Evolutionary conservation across 192 early-diverging fungal genomes (phyloP).

Genomic region (Thoreauomyces humboldtii): DNA sequence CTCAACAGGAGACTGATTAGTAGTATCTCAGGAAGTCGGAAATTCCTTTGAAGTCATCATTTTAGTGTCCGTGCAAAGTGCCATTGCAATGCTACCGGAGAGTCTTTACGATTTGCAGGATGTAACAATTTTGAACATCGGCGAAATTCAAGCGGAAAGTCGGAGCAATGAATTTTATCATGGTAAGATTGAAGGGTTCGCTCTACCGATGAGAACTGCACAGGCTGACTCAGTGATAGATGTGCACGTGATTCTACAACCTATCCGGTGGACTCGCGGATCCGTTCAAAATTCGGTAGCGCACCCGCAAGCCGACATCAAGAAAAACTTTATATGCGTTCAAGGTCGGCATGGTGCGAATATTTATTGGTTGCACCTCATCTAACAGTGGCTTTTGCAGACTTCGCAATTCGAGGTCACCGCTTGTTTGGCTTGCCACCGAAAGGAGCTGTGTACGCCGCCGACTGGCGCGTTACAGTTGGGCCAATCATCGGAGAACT

Average conservation of each 20-base stretch:
- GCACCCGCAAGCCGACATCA: slow-evolving; percentile 11
- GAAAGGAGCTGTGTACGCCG: slow-evolving; percentile 61
- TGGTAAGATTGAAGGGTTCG: slow-evolving; percentile 38
- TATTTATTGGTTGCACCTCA: no score
- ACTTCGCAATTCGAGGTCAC: slow-evolving; percentile 44
- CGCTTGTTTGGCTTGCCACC: slow-evolving; percentile 70
- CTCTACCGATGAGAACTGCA: not conserved
- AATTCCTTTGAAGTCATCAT: slow-evolving; percentile 24
- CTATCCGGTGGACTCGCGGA: slow-evolving; percentile 23
- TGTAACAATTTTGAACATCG: slow-evolving; percentile 52
- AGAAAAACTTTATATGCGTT: slow-evolving; percentile 10
- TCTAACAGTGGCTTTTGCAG: not conserved
- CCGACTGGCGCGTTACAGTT: slow-evolving; percentile 64
- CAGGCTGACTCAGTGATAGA: slow-evolving; percentile 9
- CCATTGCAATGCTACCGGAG: slow-evolving; percentile 26
- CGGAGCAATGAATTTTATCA: slow-evolving; percentile 63
- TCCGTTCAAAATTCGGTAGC: not conserved
- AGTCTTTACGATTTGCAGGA: slow-evolving; percentile 58
- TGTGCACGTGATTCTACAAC: slow-evolving; percentile 15
- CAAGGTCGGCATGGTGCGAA: slow-evolving; percentile 1
- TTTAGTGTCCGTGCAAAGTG: not conserved
- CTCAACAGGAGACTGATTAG: no score
- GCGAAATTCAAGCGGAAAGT: slow-evolving; percentile 64
- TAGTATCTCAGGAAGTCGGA: slow-evolving; percentile 1
- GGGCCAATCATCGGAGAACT: slow-evolving; percentile 66